These are phyloP conservation scores for Flaveria brownii DNA, from an alignment of 129 eudicot genomes.

Conservation along the genomic window DNA sequence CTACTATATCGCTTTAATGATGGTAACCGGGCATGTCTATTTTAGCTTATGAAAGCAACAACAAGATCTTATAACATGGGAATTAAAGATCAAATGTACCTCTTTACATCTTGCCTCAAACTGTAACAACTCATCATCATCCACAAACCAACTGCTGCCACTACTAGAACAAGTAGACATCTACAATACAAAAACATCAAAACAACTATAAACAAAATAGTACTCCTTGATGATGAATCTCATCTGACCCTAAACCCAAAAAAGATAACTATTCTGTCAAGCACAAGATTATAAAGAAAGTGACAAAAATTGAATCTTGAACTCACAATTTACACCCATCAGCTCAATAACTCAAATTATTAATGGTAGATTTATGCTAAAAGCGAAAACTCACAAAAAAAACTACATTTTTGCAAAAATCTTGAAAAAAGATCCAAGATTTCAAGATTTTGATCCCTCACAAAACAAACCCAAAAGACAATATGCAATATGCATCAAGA, in stretches of 20 bases:
- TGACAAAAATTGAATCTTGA: too few relatives aligned
- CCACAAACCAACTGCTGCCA: conserved; percentile 46
- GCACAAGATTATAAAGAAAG: too few relatives aligned
- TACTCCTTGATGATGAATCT: conserved; percentile 17
- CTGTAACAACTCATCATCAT: conserved; percentile 57
- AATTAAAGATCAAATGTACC: conserved; percentile 37
- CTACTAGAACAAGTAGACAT: conserved; percentile 70
- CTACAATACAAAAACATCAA: conserved; percentile 30
- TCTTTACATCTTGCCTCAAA: conserved; percentile 68
- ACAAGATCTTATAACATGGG: too few relatives aligned
- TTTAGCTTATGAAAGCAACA: too few relatives aligned
- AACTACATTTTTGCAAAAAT: neutral
- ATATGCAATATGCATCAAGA: neutral
- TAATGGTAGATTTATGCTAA: neutral
- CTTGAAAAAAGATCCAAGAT: neutral
- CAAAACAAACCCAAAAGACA: neutral
- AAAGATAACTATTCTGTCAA: too few relatives aligned
- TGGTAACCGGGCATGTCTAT: too few relatives aligned
- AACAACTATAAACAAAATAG: conserved; percentile 8
- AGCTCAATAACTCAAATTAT: neutral
- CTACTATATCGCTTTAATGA: too few relatives aligned
- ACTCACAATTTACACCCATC: too few relatives aligned
- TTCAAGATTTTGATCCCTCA: neutral
- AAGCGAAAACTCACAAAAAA: conserved; percentile 1
- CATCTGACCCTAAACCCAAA: neutral